A percentile compares a stretch with the other conserved stretches of the same genome.
These are phyloP conservation scores for Teratosphaeria zuluensis DNA, from an alignment of 2,329 filamentous ascomycete genomes.

Conservation along the genomic window DNA sequence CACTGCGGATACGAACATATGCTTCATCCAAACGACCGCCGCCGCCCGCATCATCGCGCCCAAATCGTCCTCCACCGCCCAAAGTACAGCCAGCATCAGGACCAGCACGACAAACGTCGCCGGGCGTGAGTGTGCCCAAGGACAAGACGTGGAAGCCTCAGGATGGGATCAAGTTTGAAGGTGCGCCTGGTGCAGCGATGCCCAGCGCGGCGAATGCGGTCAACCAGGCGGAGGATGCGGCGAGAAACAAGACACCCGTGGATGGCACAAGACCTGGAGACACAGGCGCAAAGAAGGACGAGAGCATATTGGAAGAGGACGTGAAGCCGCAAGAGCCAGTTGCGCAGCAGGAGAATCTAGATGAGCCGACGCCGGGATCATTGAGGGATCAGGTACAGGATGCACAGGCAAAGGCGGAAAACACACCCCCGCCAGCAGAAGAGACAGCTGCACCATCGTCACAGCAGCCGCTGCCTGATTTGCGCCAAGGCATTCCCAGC, in stretches of 20 bases:
- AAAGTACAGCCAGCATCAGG: slow-evolving; percentile 10
- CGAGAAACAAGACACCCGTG: slow-evolving; percentile 13
- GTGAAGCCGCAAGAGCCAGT: slow-evolving; percentile 16
- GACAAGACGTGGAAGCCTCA: slow-evolving; percentile 29
- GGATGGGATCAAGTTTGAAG: slow-evolving; percentile 30
- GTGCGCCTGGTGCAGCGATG: slow-evolving; percentile 12
- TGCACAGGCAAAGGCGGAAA: slow-evolving; percentile 17
- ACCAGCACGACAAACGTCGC: slow-evolving; percentile 22
- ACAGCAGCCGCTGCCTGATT: slow-evolving; percentile 63
- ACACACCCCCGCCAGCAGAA: slow-evolving; percentile 12
- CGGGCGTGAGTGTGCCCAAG: slow-evolving; percentile 19
- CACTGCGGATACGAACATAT: slow-evolving; percentile 17
- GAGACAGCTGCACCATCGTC: slow-evolving; percentile 5
- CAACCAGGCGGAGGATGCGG: slow-evolving; percentile 4
- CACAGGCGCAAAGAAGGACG: slow-evolving; percentile 18
- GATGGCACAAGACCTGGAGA: slow-evolving; percentile 27
- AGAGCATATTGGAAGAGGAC: slow-evolving; percentile 10
- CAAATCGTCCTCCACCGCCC: slow-evolving; percentile 11
- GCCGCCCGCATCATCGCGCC: slow-evolving; percentile 4
- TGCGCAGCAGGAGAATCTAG: slow-evolving; percentile 20
- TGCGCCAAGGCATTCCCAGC: slow-evolving; percentile 90
- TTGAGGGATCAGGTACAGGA: slow-evolving; percentile 17
- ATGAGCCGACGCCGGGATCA: slow-evolving; percentile 19
- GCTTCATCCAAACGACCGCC: slow-evolving; percentile 9
- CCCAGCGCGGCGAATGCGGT: slow-evolving; percentile 5